Base-by-base conservation (phyloP, 2,329 filamentous ascomycete species). In the Fusarium xylarioides region DNA sequence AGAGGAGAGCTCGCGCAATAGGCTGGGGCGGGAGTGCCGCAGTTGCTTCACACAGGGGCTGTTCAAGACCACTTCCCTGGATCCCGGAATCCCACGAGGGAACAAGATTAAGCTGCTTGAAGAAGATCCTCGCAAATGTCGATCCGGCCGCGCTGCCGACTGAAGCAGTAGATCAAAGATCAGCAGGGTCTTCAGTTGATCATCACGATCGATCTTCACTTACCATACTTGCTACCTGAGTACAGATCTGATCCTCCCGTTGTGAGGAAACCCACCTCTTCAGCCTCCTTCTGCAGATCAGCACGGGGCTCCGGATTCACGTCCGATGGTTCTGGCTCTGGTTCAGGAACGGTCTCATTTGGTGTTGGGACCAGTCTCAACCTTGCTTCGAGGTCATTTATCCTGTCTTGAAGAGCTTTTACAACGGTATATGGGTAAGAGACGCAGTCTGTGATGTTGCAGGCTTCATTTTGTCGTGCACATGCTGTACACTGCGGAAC, bases 81-180 rank as follows among this genome's bases (percentile, higher is more conserved):
- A 2, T 16, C 0, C n/a, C 18, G 2, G 18, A 21, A 11, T 44
- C 42, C 63, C 63, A 64, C 2, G 30, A n/a, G 0, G 59, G 42
- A 2, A 56, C 10, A 2, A 66, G 35, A n/a, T 37, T 56, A 1
- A 66, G 59, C 6, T 66, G 63, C 1, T 64, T 66, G 23, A 66
- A 66, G 59, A 66, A 66, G 4, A 66, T 66, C 2, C 63, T 66
- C 3, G 63, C 63, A 2, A 66, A 66, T 5, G 63, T 66, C 4
- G 63, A 66, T 3, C 63, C 63, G 11, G 63, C 63, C 4, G 63
- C 63, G 23, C 63, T 64, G 7, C 63, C 63, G 14, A 66, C 63
- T 66, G 35, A 26, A 38, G 32, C 16, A 37, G 30, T 2, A 34
- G 7, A n/a, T 15, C 8, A 10, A 5, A 7, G 18, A 52, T 42